A percentile compares a stretch with the other conserved stretches of the same genome.
phyloP scores from a whole-genome alignment of 352 stramenopile species.

The Pythium biforme region DNA sequence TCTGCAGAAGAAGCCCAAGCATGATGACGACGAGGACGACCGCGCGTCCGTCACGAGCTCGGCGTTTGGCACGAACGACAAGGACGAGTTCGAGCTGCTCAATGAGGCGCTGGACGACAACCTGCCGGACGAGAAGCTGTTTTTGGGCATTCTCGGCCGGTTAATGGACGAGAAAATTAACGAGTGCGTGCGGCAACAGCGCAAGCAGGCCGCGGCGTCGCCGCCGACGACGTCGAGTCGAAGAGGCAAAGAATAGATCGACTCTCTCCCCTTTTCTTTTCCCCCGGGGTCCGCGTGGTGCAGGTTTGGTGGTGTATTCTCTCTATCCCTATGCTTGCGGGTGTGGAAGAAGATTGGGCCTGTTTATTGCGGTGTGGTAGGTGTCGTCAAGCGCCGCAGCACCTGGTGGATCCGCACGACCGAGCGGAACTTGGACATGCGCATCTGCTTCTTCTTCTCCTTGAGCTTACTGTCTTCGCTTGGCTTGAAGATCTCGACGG shows the following conservation, averaged over 20 bases:
- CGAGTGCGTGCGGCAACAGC: conserved; percentile 21
- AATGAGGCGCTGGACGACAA: conserved; percentile 63
- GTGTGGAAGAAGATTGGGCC: not conserved
- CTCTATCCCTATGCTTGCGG: not conserved
- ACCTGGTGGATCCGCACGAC: conserved; percentile 37
- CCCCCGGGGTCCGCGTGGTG: not conserved
- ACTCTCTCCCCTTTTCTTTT: not conserved
- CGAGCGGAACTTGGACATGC: conserved; percentile 29
- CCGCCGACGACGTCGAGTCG: not conserved
- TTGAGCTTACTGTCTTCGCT: conserved; percentile 23
- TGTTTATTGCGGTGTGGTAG: not conserved
- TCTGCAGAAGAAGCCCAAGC: conserved; percentile 23
- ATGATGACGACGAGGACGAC: conserved; percentile 20
- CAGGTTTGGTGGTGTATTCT: conserved; percentile 6
- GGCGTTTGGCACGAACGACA: conserved; percentile 40
- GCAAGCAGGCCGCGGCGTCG: not conserved
- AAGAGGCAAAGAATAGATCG: conserved; percentile 18
- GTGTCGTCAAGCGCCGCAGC: conserved; percentile 22
- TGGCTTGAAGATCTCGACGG: conserved; percentile 32
- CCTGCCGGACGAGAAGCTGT: conserved; percentile 71
- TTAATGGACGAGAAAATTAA: conserved; percentile 71
- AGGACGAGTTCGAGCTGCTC: conserved; percentile 75
- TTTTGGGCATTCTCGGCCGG: conserved; percentile 57
- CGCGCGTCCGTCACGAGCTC: conserved; percentile 27
- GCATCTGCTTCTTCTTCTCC: conserved; percentile 28